Conservation (phyloP, 306 rosid genomes). For the Vigna hirtella region DNA sequence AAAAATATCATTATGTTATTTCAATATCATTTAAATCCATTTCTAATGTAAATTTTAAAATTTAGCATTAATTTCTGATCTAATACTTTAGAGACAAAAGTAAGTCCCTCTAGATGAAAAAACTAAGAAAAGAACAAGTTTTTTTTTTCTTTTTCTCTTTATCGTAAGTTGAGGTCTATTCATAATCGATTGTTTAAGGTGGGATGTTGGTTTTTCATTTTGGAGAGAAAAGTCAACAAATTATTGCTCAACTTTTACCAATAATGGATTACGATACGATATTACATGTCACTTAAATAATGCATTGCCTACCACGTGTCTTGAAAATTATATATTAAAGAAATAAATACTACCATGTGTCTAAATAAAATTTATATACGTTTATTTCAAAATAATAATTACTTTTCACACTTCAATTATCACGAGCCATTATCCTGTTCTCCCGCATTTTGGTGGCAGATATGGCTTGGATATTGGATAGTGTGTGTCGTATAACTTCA, state of each 20-base stretch:
- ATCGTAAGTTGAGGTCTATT: background rate
- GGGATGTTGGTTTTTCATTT: too few species aligned
- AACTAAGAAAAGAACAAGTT: too few species aligned
- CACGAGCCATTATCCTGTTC: background rate
- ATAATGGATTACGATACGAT: background rate
- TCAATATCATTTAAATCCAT: too few species aligned
- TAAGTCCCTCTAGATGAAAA: too few species aligned
- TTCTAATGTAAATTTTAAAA: background rate
- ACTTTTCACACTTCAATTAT: background rate
- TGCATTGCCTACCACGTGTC: background rate
- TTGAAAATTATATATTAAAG: background rate
- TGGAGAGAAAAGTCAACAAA: slow-evolving; percentile 1
- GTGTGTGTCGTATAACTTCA: background rate
- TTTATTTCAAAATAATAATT: background rate
- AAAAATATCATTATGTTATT: too few species aligned
- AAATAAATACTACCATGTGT: background rate
- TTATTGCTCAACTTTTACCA: background rate
- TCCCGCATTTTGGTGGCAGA: background rate
- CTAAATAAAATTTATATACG: background rate
- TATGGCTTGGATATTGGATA: background rate
- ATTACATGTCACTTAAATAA: background rate
- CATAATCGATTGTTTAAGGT: background rate
- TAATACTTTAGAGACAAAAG: background rate
- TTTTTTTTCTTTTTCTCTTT: too few species aligned
- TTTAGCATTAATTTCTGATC: background rate